These are phyloP conservation scores for Pyricularia grisea DNA, from an alignment of 2,329 filamentous ascomycete genomes.

Conservation along the genomic window DNA sequence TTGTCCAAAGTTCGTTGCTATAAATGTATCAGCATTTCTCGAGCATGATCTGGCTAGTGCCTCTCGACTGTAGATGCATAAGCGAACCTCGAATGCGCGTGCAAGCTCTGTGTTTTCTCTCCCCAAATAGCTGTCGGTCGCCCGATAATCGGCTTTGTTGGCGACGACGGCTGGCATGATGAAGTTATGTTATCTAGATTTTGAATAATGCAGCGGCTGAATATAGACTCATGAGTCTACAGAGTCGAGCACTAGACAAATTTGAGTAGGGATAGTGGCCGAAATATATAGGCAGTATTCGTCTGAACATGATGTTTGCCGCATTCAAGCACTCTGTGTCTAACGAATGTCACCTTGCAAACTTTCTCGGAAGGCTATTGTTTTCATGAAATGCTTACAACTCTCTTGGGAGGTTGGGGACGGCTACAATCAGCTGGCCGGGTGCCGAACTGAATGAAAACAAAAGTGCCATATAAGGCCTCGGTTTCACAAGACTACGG, in stretches of 20 bases:
- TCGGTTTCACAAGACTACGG: background rate
- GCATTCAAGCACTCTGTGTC: background rate
- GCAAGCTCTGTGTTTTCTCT: background rate
- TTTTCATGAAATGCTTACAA: background rate
- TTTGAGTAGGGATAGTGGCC: background rate
- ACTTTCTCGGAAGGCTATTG: background rate
- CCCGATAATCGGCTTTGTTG: background rate
- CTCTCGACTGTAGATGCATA: no score
- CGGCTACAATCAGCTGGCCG: background rate
- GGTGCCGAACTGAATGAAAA: background rate
- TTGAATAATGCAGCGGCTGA: background rate
- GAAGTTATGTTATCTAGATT: background rate
- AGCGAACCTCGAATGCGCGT: background rate
- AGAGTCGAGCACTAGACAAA: background rate
- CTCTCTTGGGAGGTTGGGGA: background rate
- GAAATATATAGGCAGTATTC: background rate
- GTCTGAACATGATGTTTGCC: background rate
- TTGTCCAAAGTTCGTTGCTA: constrained; percentile 1
- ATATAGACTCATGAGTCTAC: background rate
- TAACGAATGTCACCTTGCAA: background rate
- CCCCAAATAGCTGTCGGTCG: constrained; percentile 1
- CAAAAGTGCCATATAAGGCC: background rate
- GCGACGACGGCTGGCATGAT: background rate
- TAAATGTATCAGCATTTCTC: background rate
- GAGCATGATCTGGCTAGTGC: background rate